A percentile compares a stretch with the other conserved stretches of the same genome.
phyloP scores from a whole-genome alignment of 2,329 filamentous ascomycete species.

The Aspergillus texensis region DNA sequence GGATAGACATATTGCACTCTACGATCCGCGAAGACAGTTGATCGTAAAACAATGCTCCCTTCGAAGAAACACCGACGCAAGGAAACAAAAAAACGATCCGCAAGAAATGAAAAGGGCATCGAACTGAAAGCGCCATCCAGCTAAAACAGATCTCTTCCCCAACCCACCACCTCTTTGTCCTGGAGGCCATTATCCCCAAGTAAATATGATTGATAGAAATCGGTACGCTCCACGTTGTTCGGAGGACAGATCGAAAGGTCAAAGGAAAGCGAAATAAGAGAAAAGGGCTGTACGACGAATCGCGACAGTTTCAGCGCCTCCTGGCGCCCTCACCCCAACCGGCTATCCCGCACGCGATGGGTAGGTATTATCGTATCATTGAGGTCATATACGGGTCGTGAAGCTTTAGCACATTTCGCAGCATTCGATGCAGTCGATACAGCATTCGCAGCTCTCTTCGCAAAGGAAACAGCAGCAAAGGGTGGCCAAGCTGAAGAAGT shows the following conservation, averaged over 20 bases:
- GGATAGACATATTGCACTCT: neutral
- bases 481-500: conserved; percentile 50
- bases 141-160: neutral
- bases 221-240: neutral
- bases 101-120: conserved; percentile 2
- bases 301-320: conserved; percentile 1
- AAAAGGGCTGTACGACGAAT: neutral
- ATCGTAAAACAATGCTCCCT: neutral
- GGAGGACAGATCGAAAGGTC: neutral
- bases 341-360: conserved; percentile 9
- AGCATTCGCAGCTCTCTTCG: conserved; percentile 67
- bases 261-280: neutral
- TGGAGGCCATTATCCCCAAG: neutral
- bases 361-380: conserved; percentile 25
- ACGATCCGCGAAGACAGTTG: neutral
- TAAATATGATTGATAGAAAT: conserved; percentile 1
- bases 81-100: neutral
- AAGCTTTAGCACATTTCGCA: conserved; percentile 42
- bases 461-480: conserved; percentile 67
- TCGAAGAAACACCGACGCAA: neutral
- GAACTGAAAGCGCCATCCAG: neutral
- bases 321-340: neutral
- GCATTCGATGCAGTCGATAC: conserved; percentile 63
- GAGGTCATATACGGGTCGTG: conserved; percentile 25
- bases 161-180: neutral